phyloP scores from a whole-genome alignment of 208 protist genomes.

The Angomonas deanei region DNA sequence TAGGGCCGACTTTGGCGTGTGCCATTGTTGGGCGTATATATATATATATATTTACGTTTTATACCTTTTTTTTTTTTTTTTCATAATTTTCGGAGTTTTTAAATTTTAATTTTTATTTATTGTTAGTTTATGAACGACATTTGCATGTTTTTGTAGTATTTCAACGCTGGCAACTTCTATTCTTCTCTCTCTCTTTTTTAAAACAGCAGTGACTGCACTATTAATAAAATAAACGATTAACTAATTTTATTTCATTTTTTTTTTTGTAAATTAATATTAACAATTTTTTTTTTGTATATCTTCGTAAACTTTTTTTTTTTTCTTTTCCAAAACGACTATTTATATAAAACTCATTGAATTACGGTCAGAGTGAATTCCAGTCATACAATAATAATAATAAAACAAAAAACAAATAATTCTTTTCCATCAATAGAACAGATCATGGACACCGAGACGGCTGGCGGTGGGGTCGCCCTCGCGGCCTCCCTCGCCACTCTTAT shows the following conservation, averaged over 20 bases:
- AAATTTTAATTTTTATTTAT: conserved; percentile 3
- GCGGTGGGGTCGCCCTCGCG: conserved; percentile 26
- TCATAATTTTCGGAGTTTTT: neutral
- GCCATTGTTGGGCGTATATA: neutral
- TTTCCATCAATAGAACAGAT: neutral
- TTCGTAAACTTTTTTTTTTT: neutral
- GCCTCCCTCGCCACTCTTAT: conserved; percentile 38
- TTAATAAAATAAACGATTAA: too few relatives aligned
- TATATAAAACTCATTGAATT: too few relatives aligned
- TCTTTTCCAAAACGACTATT: neutral
- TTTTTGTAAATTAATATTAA: too few relatives aligned
- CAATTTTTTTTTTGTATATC: too few relatives aligned
- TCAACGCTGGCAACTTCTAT: too few relatives aligned
- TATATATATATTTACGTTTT: neutral
- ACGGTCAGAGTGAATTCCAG: too few relatives aligned
- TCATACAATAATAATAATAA: conserved; percentile 1
- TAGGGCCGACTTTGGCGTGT: neutral
- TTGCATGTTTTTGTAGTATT: conserved; percentile 1
- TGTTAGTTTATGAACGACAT: neutral
- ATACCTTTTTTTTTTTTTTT: conserved; percentile 1
- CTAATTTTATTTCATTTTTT: too few relatives aligned
- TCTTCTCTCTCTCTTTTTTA: too few relatives aligned
- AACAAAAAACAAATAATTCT: neutral
- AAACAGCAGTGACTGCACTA: too few relatives aligned
- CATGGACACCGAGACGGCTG: neutral